phyloP scores from a whole-genome alignment of 495 filamentous ascomycete species.

The Daldinia caldariorum region DNA sequence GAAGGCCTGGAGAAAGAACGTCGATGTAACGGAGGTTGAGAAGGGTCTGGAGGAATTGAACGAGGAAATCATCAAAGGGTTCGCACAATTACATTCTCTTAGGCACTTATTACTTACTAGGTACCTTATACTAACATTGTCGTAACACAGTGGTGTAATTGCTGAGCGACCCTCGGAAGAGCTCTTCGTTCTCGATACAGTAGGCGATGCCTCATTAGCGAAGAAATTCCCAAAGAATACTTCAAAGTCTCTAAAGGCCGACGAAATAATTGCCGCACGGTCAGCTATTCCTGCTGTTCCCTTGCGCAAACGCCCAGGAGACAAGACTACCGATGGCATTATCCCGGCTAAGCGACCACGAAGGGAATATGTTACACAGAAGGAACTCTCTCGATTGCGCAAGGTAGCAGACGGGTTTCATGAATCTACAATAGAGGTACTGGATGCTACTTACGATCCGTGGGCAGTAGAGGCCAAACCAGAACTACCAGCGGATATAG shows the following conservation, averaged over 20 bases:
- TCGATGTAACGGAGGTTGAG: conserved; percentile 86
- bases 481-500: conserved; percentile 40
- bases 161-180: conserved; percentile 78
- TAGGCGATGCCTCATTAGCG: conserved; percentile 69
- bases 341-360: conserved; percentile 76
- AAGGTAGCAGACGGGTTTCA: conserved; percentile 78
- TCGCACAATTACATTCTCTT: conserved; percentile 38
- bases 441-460: conserved; percentile 73
- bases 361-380: conserved; percentile 78
- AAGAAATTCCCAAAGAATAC: conserved; percentile 69
- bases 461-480: conserved; percentile 69
- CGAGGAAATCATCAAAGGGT: conserved; percentile 91
- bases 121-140: conserved; percentile 41
- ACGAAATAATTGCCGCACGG: conserved; percentile 88
- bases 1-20: conserved; percentile 98
- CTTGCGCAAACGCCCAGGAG: conserved; percentile 74
- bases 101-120: neutral
- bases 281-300: conserved; percentile 82
- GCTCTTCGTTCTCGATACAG: conserved; percentile 83
- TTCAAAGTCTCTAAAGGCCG: conserved; percentile 79
- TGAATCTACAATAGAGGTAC: conserved; percentile 62
- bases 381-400: conserved; percentile 79
- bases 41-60: conserved; percentile 83
- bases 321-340: conserved; percentile 69
- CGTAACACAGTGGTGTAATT: conserved; percentile 73